These are phyloP conservation scores for Camellia lanceoleosa DNA, from an alignment of 148 eudicot species.

Conservation along the genomic window DNA sequence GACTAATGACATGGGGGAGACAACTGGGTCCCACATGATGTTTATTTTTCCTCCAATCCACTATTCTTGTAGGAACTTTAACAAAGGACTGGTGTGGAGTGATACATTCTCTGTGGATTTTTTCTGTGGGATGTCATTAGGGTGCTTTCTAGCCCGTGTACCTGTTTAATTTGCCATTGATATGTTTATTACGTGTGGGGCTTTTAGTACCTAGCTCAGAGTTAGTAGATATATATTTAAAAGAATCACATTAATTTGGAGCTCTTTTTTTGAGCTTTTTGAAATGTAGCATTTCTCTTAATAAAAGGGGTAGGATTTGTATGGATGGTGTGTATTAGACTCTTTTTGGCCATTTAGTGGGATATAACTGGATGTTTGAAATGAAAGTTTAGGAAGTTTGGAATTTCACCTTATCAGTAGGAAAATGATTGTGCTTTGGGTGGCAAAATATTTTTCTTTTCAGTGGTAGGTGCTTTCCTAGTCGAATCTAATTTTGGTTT, in stretches of 20 bases:
- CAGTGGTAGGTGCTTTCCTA: not conserved
- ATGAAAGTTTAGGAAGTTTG: not conserved
- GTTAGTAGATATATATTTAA: not conserved
- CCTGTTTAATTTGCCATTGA: not conserved
- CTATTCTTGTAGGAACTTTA: not conserved
- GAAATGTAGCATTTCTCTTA: not conserved
- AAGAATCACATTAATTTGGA: not conserved
- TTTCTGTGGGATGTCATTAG: not conserved
- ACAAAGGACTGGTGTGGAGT: not conserved
- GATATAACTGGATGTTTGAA: not conserved
- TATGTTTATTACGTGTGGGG: not conserved
- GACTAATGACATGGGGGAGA: too few relatives aligned
- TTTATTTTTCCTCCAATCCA: not conserved
- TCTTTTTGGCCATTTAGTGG: not conserved
- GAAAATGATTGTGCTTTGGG: not conserved
- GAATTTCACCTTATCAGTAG: not conserved
- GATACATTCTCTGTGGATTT: not conserved
- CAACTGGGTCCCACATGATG: too few relatives aligned
- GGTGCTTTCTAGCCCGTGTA: not conserved
- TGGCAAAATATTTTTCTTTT: not conserved
- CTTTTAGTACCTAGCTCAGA: not conserved
- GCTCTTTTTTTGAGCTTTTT: not conserved
- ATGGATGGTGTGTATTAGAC: not conserved
- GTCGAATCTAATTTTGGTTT: not conserved
- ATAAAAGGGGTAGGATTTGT: not conserved